Evolutionary conservation across 1,284 basidiomycete species (phyloP).

Genomic region (Apiotrichum siamense): DNA sequence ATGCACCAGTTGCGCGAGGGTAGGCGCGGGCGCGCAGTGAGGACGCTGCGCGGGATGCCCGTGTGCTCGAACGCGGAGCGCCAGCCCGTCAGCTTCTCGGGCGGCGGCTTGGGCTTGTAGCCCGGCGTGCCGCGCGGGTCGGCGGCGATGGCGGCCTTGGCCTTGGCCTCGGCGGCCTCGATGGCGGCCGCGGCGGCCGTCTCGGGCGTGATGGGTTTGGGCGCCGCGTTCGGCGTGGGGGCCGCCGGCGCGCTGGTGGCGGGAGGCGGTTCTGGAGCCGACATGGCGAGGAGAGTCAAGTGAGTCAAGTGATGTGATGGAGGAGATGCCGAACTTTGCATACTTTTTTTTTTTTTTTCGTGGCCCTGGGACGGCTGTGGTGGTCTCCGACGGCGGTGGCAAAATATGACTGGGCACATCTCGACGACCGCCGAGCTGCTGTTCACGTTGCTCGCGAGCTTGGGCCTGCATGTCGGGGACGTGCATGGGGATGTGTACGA

Average conservation of each 20-base stretch:
- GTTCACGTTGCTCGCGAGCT: no score
- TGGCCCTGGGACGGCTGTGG: no score
- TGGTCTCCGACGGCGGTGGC: background rate
- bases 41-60: constrained; percentile 48
- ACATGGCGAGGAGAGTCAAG: constrained; percentile 1
- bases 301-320: background rate
- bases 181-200: background rate
- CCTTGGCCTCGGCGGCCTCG: background rate
- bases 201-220: background rate
- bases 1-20: constrained; percentile 87
- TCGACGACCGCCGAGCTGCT: no score
- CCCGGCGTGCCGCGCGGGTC: background rate
- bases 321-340: background rate
- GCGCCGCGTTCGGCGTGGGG: background rate
- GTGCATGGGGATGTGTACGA: no score
- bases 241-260: background rate
- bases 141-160: background rate
- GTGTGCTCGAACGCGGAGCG: constrained; percentile 48
- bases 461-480: no score
- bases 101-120: constrained; percentile 7
- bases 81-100: constrained; percentile 31
- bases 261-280: constrained; percentile 2
- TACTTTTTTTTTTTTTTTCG: background rate
- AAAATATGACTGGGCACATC: background rate
- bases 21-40: constrained; percentile 53